phyloP scores from a whole-genome alignment of 306 rosid genomes.

The Ormosia emarginata region DNA sequence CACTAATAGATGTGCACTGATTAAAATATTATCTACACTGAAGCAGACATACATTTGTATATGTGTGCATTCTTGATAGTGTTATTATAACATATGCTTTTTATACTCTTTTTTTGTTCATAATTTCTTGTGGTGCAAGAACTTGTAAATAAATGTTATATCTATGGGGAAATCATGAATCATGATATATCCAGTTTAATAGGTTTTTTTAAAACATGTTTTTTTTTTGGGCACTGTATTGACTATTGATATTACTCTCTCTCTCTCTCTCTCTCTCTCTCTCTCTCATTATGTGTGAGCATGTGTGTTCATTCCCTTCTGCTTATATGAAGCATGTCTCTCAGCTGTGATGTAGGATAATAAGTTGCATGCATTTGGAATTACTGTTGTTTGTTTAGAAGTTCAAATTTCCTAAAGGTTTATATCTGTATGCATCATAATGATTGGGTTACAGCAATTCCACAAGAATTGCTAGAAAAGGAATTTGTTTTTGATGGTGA shows the following conservation, averaged over 20 bases:
- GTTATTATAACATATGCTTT: not conserved
- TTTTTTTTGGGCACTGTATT: not conserved
- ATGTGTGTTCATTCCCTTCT: not conserved
- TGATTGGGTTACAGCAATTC: not conserved
- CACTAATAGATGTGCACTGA: not conserved
- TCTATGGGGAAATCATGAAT: not conserved
- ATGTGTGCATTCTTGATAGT: not conserved
- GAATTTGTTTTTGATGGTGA: not conserved
- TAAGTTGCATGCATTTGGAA: not conserved
- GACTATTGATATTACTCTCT: not conserved
- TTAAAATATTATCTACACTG: slow-evolving; percentile 3
- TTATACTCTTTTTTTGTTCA: not conserved
- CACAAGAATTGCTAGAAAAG: not conserved
- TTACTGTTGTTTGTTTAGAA: not conserved
- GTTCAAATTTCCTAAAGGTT: not conserved
- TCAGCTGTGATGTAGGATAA: not conserved
- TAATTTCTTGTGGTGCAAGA: slow-evolving; percentile 12
- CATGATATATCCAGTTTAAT: not conserved
- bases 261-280: not conserved
- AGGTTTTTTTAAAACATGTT: not conserved
- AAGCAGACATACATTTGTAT: not conserved
- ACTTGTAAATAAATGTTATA: not conserved
- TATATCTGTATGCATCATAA: not conserved
- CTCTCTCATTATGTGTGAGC: not conserved
- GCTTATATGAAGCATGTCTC: not conserved